Conservation (phyloP, 2,329 filamentous ascomycete species). For the Alternaria hordeiaustralica region DNA sequence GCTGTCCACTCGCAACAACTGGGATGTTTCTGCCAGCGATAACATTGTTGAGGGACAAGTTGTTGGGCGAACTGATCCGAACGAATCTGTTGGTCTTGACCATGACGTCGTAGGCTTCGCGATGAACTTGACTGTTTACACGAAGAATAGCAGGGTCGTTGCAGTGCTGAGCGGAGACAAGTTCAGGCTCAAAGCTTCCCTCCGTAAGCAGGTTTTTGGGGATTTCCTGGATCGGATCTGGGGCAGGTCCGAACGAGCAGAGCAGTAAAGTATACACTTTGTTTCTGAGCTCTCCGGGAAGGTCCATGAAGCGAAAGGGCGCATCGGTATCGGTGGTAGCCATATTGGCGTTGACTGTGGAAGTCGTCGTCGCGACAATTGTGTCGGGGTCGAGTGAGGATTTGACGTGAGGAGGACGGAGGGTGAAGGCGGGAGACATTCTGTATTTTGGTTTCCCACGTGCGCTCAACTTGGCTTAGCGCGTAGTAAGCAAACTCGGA, state of each 20-base stretch:
- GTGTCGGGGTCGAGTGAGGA: not conserved
- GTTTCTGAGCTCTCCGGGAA: conserved; percentile 19
- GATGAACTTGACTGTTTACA: not conserved
- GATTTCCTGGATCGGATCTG: accelerated
- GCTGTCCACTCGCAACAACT: accelerated
- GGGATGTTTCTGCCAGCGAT: not conserved
- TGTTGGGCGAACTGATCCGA: not conserved
- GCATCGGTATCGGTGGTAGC: not conserved
- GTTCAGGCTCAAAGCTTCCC: accelerated
- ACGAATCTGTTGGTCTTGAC: not conserved
- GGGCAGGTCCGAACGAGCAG: not conserved
- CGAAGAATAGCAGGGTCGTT: not conserved
- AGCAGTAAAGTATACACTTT: conserved; percentile 19
- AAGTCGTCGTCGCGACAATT: not conserved
- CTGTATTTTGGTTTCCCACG: not conserved
- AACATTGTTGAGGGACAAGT: too few species aligned
- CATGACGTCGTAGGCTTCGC: not conserved
- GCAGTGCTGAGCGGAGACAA: not conserved
- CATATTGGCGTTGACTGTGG: not conserved
- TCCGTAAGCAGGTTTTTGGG: accelerated
- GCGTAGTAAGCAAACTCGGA: not conserved
- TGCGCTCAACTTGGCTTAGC: not conserved
- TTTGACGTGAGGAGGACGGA: not conserved
- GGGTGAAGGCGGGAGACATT: not conserved
- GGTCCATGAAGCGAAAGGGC: conserved; percentile 14